These are phyloP conservation scores for Boletales sp. DNA, from an alignment of 768 basidiomycete genomes.

Conservation along the genomic window DNA sequence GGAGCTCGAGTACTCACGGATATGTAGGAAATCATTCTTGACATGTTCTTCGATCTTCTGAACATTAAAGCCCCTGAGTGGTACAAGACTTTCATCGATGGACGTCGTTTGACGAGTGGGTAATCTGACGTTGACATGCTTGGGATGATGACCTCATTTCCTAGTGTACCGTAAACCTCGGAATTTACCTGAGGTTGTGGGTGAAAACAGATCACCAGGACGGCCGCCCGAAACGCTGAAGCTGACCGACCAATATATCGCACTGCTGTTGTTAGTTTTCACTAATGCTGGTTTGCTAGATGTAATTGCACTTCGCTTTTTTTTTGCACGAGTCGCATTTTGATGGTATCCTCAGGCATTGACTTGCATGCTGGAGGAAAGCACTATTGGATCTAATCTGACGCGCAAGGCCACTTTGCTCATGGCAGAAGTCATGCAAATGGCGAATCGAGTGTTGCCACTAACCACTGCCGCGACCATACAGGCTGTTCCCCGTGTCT, in stretches of 20 bases:
- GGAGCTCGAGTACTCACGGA: constrained; percentile 9
- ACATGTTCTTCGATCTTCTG: constrained; percentile 91
- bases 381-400: constrained; percentile 64
- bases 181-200: constrained; percentile 28
- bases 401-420: constrained; percentile 87
- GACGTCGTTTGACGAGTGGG: constrained; percentile 82
- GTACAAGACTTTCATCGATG: constrained; percentile 90
- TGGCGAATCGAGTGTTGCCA: constrained; percentile 85
- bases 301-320: constrained; percentile 41
- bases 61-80: constrained; percentile 91
- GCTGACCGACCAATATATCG: constrained; percentile 90
- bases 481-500: constrained; percentile 84
- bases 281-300: constrained; percentile 86
- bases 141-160: neutral
- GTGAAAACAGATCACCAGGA: constrained; percentile 42
- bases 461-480: constrained; percentile 76
- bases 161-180: constrained; percentile 65
- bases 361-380: constrained; percentile 80
- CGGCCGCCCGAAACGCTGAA: constrained; percentile 58
- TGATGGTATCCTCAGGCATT: constrained; percentile 56
- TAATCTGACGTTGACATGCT: neutral
- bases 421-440: constrained; percentile 86
- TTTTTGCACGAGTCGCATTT: neutral
- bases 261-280: constrained; percentile 78
- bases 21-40: constrained; percentile 81